These are phyloP conservation scores for Magnaporthiopsis rhizophila DNA, from an alignment of 2,329 filamentous ascomycete genomes.

Conservation along the genomic window DNA sequence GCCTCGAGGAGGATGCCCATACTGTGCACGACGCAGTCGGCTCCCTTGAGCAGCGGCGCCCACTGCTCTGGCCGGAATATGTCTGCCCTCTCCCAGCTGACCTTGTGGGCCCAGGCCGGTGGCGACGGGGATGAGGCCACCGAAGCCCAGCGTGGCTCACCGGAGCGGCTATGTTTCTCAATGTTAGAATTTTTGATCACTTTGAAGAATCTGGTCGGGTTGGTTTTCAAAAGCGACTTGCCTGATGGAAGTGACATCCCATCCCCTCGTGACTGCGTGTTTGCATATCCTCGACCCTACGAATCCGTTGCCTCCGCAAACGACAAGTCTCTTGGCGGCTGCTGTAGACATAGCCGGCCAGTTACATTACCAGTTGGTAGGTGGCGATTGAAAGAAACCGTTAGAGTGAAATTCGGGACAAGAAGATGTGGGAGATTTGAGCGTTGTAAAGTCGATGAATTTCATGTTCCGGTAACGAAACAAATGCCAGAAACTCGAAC, in stretches of 20 bases:
- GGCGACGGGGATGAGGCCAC: conserved; percentile 63
- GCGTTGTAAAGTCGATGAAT: background rate
- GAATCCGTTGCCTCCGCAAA: conserved; percentile 92
- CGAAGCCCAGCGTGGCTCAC: conserved; percentile 75
- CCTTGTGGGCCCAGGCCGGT: conserved; percentile 73
- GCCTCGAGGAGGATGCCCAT: conserved; percentile 96
- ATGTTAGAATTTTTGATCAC: background rate
- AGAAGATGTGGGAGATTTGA: background rate
- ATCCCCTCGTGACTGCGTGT: conserved; percentile 74
- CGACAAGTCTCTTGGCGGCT: conserved; percentile 68
- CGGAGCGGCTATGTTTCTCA: conserved; percentile 62
- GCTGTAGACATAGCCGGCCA: conserved; percentile 32
- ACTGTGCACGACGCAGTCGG: conserved; percentile 82
- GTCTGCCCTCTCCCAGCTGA: conserved; percentile 83
- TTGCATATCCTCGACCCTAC: conserved; percentile 85
- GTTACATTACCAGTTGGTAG: background rate
- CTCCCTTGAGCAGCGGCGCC: conserved; percentile 62
- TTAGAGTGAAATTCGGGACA: background rate
- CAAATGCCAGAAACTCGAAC: background rate
- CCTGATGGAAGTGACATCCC: conserved; percentile 92
- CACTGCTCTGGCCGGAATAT: conserved; percentile 79
- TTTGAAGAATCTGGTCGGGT: background rate
- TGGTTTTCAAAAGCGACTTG: conserved; percentile 29
- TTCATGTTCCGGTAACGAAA: background rate
- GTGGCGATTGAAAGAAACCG: background rate